These are phyloP conservation scores for Acer saccharum DNA, from an alignment of 345 rosid genomes.

Conservation along the genomic window DNA sequence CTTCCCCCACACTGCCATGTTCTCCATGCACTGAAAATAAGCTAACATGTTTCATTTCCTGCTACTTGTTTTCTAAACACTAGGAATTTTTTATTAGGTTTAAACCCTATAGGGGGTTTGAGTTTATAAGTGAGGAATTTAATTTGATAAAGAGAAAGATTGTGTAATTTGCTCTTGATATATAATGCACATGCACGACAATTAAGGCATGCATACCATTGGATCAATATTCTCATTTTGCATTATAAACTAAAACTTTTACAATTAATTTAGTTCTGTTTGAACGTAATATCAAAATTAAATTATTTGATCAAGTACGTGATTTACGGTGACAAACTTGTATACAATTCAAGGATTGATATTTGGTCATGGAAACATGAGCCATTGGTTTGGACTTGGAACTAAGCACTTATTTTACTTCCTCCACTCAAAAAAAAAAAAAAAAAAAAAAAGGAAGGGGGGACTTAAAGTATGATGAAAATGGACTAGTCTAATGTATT, in stretches of 20 bases:
- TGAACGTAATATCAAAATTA: too few relatives aligned
- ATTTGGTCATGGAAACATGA: not conserved
- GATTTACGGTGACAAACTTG: not conserved
- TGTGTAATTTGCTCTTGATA: not conserved
- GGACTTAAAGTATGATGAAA: not conserved
- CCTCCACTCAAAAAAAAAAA: not conserved
- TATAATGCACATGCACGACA: too few relatives aligned
- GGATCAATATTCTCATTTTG: too few relatives aligned
- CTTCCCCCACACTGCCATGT: constrained; percentile 35
- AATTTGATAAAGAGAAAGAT: not conserved
- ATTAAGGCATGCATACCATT: not conserved
- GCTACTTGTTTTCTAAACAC: constrained; percentile 24
- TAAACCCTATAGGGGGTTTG: constrained; percentile 12
- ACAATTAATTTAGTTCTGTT: too few relatives aligned
- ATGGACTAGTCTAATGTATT: too few relatives aligned
- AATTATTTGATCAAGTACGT: not conserved
- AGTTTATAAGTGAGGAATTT: constrained; percentile 8
- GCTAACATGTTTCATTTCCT: constrained; percentile 30
- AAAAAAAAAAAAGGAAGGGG: too few relatives aligned
- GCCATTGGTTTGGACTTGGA: not conserved
- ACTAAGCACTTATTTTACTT: not conserved
- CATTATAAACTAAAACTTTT: too few relatives aligned
- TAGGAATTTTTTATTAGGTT: not conserved
- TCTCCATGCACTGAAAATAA: constrained; percentile 31
- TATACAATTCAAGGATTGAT: not conserved